A percentile compares a stretch with the other conserved stretches of the same genome.
Evolutionary conservation across 176 grass and related monocot species (phyloP).

Genomic region (Triticum aestivum): IWGSC_CS_RefSeq_v2.1 NC_057796.1:211100201-211100700

Average conservation of each 20-base stretch:
- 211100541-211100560: constrained; percentile 32
- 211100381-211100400: no score
- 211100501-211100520: constrained; percentile 67
- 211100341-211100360: constrained; percentile 1
- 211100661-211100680: constrained; percentile 86
- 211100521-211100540: constrained; percentile 72
- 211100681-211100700: constrained; percentile 66
- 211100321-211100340: not conserved
- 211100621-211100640: constrained; percentile 89
- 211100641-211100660: constrained; percentile 85
- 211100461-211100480: constrained; percentile 66
- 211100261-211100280: constrained; percentile 76
- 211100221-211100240: constrained; percentile 66
- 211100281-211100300: constrained; percentile 72
- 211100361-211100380: no score
- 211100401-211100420: not conserved
- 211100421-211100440: constrained; percentile 5
- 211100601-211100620: constrained; percentile 38
- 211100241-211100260: constrained; percentile 59
- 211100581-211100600: constrained; percentile 11
- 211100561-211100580: not conserved
- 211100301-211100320: constrained; percentile 33
- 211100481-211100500: constrained; percentile 59
- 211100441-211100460: constrained; percentile 64
- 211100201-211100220: constrained; percentile 77